Base-by-base conservation (phyloP, 345 rosid genomes). In the Odontarrhena argentea region DNA sequence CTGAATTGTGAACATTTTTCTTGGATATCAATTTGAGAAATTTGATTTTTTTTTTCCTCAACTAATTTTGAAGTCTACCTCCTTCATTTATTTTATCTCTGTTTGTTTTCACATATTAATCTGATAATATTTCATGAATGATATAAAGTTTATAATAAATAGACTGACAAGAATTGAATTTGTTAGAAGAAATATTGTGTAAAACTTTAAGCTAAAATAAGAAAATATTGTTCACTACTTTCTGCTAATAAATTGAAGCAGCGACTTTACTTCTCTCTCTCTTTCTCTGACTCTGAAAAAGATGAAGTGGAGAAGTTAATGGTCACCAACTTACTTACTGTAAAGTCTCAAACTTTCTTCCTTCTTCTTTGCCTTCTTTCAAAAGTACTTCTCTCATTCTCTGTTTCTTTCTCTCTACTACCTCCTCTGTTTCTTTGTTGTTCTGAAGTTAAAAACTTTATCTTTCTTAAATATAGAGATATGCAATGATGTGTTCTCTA, bases 241-340 rank as follows among this genome's bases (percentile, higher is more conserved):
- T 41, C 32, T 46, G 37, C 36, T 37, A 52, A 53, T 73, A 73
- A 67, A 73, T 60, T 38, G 73, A 60, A 60, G 67, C 58, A 67
- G 67, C 14, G 55, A 53, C 45, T 53, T 61, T 37, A 42, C 54
- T 56, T 37, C 50, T 68, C 75, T 61, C 70, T 75, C 55, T 80
- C 65, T 66, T 64, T 64, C 51, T 64, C 76, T 63, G 53, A 72
- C 70, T 41, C 79, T 78, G 87, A 81, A 83, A 78, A 51, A 81
- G 77, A 70, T 76, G 83, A 65, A 72, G 63, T 67, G 58, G 76
- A 68, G 74, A 59, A 55, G 61, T 78, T 51, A 81, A 84, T 80
- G 84, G 64, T 72, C 76, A 60, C 77, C 79, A 67, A 69, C 71
- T 60, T 57, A 10, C 36, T 11, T 50, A 15, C 61, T 42, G 41